Evolutionary conservation across 2,329 filamentous ascomycete species (phyloP), one percentile per base, ranked within the genome.

Genomic region (Alternaria sp.): DNA sequence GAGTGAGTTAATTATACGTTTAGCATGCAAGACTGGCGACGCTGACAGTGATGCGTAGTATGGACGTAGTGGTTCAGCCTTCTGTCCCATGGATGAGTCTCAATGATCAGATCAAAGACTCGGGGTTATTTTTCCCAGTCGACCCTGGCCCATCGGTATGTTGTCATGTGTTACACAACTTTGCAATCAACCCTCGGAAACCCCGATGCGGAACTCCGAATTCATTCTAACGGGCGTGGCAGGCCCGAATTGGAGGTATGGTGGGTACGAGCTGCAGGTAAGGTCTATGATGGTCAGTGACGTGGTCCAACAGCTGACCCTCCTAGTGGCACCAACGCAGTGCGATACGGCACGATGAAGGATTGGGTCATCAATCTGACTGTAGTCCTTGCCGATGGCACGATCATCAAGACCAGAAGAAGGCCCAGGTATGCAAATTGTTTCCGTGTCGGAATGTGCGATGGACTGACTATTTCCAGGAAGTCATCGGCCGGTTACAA

Each of bases 61-160:
- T 97, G 92, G 94, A 97, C 72, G 86, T 97, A 54, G 92, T 97
- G 5, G 93, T 97, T 4, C 94, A 97, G 78, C 94, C 94, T 4
- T 92, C 92, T 7, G 90, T 97, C 10, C 90, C 91, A n/a, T 97
- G 94, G 94, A 94, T 96, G 86, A 89, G 92, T 56, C 82, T 97
- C 61, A 97, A 97, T 73, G 88, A 91, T 68, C 85, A 89, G 53
- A 89, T 92, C 73, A 88, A 91, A 79, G 85, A 87, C 43, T 90
- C 88, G 5, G 92, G 92, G 0, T 87, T 97, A 2, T 97, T 97
- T 82, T 96, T 97, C 76, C 94, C 94, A 1, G 90, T 97, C 12
- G 94, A 97, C 74, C 94, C 94, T 12, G 92, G 92, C 77, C 90
- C 90, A 41, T 82, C 80, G 21, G 79, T 80, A 70, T 70, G 78